phyloP scores from a whole-genome alignment of 2,329 filamentous ascomycete species.

The Alternaria conjuncta region DNA sequence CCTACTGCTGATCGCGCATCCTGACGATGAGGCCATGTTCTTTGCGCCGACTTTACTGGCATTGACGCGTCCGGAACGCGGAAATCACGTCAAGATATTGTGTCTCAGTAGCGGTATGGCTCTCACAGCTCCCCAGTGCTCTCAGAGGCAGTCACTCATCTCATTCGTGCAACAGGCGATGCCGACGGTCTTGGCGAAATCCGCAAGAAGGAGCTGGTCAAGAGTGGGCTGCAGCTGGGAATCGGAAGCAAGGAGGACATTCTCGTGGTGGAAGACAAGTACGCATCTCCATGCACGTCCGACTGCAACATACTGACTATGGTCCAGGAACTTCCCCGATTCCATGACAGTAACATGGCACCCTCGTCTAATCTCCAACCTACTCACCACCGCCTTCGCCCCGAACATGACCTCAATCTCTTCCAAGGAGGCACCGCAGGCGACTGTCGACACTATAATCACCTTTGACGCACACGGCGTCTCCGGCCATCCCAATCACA shows the following conservation, averaged over 20 bases:
- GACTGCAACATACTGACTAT: constrained; percentile 15
- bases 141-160: constrained; percentile 8
- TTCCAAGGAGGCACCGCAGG: constrained; percentile 54
- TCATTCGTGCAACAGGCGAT: constrained; percentile 62
- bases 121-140: neutral
- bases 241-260: constrained; percentile 78
- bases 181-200: constrained; percentile 86
- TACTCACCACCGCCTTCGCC: constrained; percentile 77
- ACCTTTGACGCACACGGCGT: constrained; percentile 88
- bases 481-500: constrained; percentile 91
- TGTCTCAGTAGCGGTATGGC: constrained; percentile 81
- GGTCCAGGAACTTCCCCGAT: constrained; percentile 74
- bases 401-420: constrained; percentile 62
- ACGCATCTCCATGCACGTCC: constrained; percentile 23
- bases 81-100: constrained; percentile 92
- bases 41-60: constrained; percentile 88
- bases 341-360: constrained; percentile 86
- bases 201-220: constrained; percentile 80
- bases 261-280: constrained; percentile 81
- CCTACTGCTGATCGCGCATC: constrained; percentile 91
- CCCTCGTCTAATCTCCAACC: constrained; percentile 68
- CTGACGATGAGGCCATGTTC: constrained; percentile 99
- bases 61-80: constrained; percentile 77
- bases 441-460: constrained; percentile 78
- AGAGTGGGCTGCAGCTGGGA: constrained; percentile 79